Evolutionary conservation across 2,329 filamentous ascomycete genomes (phyloP), one percentile per base, ranked within the genome.

Genomic region (Coniochaeta sp.): DNA sequence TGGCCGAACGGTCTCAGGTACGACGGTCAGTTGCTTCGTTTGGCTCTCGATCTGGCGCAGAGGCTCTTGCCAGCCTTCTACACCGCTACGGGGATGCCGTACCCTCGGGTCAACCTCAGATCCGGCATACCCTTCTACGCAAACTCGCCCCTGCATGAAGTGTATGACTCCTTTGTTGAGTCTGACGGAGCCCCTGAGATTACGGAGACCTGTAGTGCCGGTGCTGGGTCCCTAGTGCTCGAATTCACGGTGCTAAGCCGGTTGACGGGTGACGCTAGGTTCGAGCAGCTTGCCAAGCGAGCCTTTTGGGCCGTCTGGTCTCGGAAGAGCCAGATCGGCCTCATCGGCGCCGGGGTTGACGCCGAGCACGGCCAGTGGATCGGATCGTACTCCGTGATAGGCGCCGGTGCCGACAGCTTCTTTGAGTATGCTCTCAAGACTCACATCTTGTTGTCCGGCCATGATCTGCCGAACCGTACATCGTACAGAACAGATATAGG

Each of bases 271-370:
- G 89, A 97, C 64, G 73, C 78, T 9, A 82, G 88, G n/a, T 99
- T 95, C 61, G 94, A 99, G 67, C 83, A 87, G 62, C 78, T 89
- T 14, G 92, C 89, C 1, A 97, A 97, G 68, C 78, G 88, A 52
- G 92, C 94, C 1, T 99, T 99, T 63, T 96, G 92, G 91, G 87
- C 91, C 22, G 89, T 99, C n/a, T 99, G 94, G 94, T 77, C 85
- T 40, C 79, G 89, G 52, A 82, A 91, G 57, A 96, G 89, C 65
- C 81, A 84, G 35, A 89, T 96, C 60, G 90, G 89, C 4, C 76
- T 99, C 22, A 86, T 99, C 56, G 94, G 92, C 7, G 87, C 90
- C 52, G 92, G 91, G 3, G 91, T 99, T 55, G 92, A 74, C 70
- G 89, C 91, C 1, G 92, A 97, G 64, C 87, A 83, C 26, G 94